Evolutionary conservation across 176 grass and related monocot species (phyloP), one percentile per base, ranked within the genome.

Genomic region (Puccinellia tenuiflora): DNA sequence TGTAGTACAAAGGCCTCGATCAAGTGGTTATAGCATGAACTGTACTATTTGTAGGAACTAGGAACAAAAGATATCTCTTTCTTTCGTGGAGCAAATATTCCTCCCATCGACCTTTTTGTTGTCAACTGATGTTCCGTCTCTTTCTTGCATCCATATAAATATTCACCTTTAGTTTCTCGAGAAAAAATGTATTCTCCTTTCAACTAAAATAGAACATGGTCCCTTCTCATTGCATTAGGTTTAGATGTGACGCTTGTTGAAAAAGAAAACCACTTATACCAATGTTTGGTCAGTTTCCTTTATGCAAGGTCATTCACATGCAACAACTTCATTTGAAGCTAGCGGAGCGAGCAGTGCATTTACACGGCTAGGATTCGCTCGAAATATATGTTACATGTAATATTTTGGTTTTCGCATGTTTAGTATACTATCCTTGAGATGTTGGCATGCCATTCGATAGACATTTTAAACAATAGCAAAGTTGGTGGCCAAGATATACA

Each of bases 201-300:
- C 56, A 25, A 51, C 13, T 31, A 14, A 21, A 45, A 63, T 45
- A 71, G 69, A 30, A 82, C 79, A 86, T 21, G 48, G 12, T 25
- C 84, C 75, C 47, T 83, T 86, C 43, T 43, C 39, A 79, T 62
- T 83, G 73, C 47, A 83, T 83, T 83, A 86, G 75, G 88, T 79
- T 69, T 55, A 42, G 84, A 87, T 75, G 80, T 84, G 88, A 80
- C 84, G 22, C 38, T 14, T 69, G 25, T 13, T 33, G 73, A 42
- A 78, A 79, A 59, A 73, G 17, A 66, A 72, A 78, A n/a, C 9
- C 34, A 35, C 11, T 7, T 1, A 29, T 72, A 71, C 26, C 33
- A 34, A 65, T 50, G 64, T 83, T 79, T 39, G 65, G 65, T 90
- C 53, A 38, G 64, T 54, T 56, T 39, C 16, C 30, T 81, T 43